Evolutionary conservation across 2,329 filamentous ascomycete species (phyloP), one percentile per base, ranked within the genome.

Genomic region (Ophiostoma montium): DNA sequence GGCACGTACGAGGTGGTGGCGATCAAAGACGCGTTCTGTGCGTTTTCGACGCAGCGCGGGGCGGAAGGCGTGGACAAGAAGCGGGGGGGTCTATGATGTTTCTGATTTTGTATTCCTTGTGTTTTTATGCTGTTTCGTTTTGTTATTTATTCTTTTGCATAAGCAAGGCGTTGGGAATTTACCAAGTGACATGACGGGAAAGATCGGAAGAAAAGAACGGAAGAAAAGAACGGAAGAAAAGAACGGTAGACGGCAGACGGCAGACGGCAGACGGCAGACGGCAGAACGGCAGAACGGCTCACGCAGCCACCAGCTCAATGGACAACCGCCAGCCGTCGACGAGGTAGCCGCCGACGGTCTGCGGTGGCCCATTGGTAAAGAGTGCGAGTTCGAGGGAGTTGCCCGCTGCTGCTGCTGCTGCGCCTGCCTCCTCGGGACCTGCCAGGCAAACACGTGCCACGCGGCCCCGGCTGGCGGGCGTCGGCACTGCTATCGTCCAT

Each of bases 1-100:
- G 92, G 92, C 46, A 95, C 88, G 56, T 98, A 98, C 62, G 92
- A 98, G 68, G 90, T 98, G 16, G 86, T 96, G 30, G 83, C 86
- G 11, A 95, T 98, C 66, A 94, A 94, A 71, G 92, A 98, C 66
- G 80, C 80, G 60, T 94, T 78, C 68, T 98, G 92, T 63, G 82
- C 86, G 23, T 95, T 94, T 65, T 86, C 86, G 42, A 90, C 81
- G 53, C 75, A 82, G 60, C 75, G 78, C 55, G 66, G 72, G 35
- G 67, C 68, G 42, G 70, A 70, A 47, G 74, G 65, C 52, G 70
- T 67, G 55, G 68, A 70, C 42, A 36, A 36, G 51, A 42, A 49
- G 36, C 32, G 41, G 50, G 33, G 59, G n/a, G n/a, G n/a, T n/a
- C n/a, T n/a, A 67, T 60, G 63, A 12, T 19, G 39, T 11, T 39